Conservation (phyloP, 495 filamentous ascomycete genomes). For the Terfezia boudieri region DNA sequence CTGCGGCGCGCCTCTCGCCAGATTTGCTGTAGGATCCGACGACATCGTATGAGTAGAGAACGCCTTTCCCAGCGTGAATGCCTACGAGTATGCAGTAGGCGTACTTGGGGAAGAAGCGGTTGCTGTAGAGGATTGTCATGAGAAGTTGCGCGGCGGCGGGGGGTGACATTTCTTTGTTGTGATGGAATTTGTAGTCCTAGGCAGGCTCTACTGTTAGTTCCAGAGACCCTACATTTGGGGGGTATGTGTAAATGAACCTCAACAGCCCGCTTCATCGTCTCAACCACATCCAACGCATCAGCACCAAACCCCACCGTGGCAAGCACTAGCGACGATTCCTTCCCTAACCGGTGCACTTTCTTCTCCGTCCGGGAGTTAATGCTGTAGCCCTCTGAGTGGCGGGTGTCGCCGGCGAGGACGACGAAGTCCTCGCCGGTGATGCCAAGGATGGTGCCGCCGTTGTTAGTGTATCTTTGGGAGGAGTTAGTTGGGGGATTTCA, state of each 20-base stretch:
- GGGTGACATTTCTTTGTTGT: slow-evolving; percentile 43
- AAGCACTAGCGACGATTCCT: slow-evolving; percentile 57
- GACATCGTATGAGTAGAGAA: slow-evolving; percentile 91
- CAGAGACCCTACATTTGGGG: background rate
- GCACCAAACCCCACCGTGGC: slow-evolving; percentile 91
- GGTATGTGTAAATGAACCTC: slow-evolving; percentile 9
- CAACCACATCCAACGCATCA: slow-evolving; percentile 32
- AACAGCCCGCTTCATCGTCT: slow-evolving; percentile 19
- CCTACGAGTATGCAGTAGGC: slow-evolving; percentile 81
- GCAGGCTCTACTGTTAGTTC: too few relatives aligned
- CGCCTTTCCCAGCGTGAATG: slow-evolving; percentile 71
- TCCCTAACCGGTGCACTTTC: slow-evolving; percentile 92
- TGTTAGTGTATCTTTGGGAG: slow-evolving; percentile 69
- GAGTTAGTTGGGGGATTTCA: background rate
- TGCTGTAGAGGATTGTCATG: slow-evolving; percentile 81
- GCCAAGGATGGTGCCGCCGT: slow-evolving; percentile 87
- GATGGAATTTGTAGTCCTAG: slow-evolving; percentile 20
- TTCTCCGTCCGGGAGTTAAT: slow-evolving; percentile 89
- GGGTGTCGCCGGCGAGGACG: slow-evolving; percentile 90
- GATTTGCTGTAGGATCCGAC: slow-evolving; percentile 70
- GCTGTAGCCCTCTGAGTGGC: slow-evolving; percentile 85
- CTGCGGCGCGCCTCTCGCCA: slow-evolving; percentile 82
- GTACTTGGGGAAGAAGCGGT: slow-evolving; percentile 98
- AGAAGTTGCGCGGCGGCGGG: slow-evolving; percentile 81
- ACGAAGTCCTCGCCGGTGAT: slow-evolving; percentile 85